These are phyloP conservation scores for Phytophthora brassicae DNA, from an alignment of 352 stramenopile genomes.

Conservation along the genomic window DNA sequence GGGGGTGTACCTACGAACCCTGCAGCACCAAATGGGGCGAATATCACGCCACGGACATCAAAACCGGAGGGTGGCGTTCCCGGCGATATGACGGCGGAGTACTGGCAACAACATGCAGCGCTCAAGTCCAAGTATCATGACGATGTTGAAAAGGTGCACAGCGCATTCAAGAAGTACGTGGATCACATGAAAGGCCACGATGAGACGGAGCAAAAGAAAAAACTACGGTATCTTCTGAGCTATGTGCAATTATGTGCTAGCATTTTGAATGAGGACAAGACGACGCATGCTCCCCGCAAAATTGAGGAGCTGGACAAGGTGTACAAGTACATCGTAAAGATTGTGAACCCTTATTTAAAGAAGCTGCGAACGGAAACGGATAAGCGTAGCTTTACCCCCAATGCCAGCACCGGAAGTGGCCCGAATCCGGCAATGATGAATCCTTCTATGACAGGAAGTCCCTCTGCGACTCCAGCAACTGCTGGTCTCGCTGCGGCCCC, in stretches of 20 bases:
- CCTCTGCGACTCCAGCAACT: slow-evolving; percentile 20
- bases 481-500: slow-evolving; percentile 5
- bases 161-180: slow-evolving; percentile 86
- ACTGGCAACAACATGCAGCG: slow-evolving; percentile 77
- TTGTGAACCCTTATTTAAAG: slow-evolving; percentile 86
- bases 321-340: slow-evolving; percentile 90
- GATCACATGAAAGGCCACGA: slow-evolving; percentile 88
- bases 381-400: slow-evolving; percentile 50
- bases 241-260: slow-evolving; percentile 82
- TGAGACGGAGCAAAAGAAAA: slow-evolving; percentile 87
- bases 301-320: slow-evolving; percentile 86
- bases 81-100: slow-evolving; percentile 59
- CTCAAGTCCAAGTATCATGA: slow-evolving; percentile 81
- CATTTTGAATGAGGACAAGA: slow-evolving; percentile 78
- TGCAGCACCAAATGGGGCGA: slow-evolving; percentile 19
- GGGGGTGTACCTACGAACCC: slow-evolving; percentile 33
- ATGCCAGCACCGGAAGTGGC: slow-evolving; percentile 1
- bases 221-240: slow-evolving; percentile 79
- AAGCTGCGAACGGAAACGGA: slow-evolving; percentile 82
- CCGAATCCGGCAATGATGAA: slow-evolving; percentile 35
- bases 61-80: slow-evolving; percentile 26
- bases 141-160: slow-evolving; percentile 86
- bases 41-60: slow-evolving; percentile 20
- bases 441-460: slow-evolving; percentile 3
- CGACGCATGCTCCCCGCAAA: slow-evolving; percentile 68